phyloP scores from a whole-genome alignment of 1,284 basidiomycete species.

The Wallemia hederae region DNA sequence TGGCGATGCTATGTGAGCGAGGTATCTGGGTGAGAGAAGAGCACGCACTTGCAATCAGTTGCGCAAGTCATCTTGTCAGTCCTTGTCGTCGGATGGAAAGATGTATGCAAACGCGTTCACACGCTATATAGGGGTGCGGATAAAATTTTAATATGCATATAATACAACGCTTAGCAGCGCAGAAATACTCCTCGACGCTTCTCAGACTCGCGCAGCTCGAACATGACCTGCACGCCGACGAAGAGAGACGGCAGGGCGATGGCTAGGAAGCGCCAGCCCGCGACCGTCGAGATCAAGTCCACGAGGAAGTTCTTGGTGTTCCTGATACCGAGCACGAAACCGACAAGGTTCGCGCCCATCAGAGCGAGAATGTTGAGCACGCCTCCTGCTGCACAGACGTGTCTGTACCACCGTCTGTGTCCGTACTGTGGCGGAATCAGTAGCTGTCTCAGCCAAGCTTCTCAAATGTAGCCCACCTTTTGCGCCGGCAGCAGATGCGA shows the following conservation, averaged over 20 bases:
- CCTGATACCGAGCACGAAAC: conserved; percentile 73
- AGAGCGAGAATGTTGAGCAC: conserved; percentile 66
- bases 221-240: conserved; percentile 69
- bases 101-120: not conserved
- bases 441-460: not conserved
- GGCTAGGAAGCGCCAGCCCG: conserved; percentile 38
- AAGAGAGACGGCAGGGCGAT: conserved; percentile 39
- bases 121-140: not conserved
- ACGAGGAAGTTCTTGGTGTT: conserved; percentile 40
- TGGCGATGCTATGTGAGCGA: not conserved
- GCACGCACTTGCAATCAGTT: not conserved
- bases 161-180: conserved; percentile 10
- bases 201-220: conserved; percentile 42
- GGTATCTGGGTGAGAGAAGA: not conserved
- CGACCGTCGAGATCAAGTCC: conserved; percentile 32
- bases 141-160: not conserved
- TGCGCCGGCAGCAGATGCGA: conserved; percentile 28
- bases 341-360: conserved; percentile 79
- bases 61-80: not conserved
- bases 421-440: conserved; percentile 27
- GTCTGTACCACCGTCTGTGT: conserved; percentile 45
- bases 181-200: conserved; percentile 14
- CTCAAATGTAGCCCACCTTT: conserved; percentile 24
- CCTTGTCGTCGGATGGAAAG: not conserved
- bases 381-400: conserved; percentile 53